Evolutionary conservation across 495 filamentous ascomycete genomes (phyloP).

Genomic region (Aspergillus conjunctus): DNA sequence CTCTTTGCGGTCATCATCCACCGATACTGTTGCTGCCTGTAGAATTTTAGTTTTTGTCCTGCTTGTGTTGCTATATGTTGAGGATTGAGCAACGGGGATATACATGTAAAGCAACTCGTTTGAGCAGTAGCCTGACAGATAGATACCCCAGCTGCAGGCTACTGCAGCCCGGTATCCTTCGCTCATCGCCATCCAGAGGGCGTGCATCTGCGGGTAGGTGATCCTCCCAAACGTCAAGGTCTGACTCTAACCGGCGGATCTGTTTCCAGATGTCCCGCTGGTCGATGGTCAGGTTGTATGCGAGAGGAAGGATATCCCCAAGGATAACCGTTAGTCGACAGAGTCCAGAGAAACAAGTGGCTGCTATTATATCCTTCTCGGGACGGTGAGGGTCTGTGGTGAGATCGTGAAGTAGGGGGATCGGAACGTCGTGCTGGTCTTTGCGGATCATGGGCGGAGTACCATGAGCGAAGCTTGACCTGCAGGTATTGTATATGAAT

Average conservation of each 20-base stretch:
- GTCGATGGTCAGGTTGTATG: constrained; percentile 30
- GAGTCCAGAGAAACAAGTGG: constrained; percentile 34
- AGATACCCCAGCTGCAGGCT: constrained; percentile 39
- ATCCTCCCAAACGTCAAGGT: constrained; percentile 35
- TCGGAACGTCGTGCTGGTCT: constrained; percentile 38
- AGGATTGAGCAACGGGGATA: neutral
- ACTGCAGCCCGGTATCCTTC: constrained; percentile 28
- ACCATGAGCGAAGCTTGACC: constrained; percentile 41
- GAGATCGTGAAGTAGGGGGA: constrained; percentile 25
- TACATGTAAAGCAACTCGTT: constrained; percentile 32
- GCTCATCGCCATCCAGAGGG: constrained; percentile 20
- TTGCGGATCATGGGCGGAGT: constrained; percentile 30
- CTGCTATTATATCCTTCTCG: constrained; percentile 17
- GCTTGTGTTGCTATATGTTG: neutral
- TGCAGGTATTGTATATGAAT: constrained; percentile 10
- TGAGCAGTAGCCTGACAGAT: constrained; percentile 32
- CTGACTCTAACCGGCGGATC: constrained; percentile 24
- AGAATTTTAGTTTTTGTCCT: neutral
- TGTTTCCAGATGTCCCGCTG: constrained; percentile 25
- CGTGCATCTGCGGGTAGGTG: constrained; percentile 21
- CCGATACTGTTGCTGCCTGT: constrained; percentile 21
- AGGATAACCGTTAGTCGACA: constrained; percentile 41
- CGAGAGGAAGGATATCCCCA: constrained; percentile 37
- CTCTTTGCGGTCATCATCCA: constrained; percentile 15
- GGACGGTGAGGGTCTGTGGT: constrained; percentile 5